A percentile compares a stretch with the other conserved stretches of the same genome.
Evolutionary conservation across 202 grass and related monocot species (phyloP).

Genomic region (Panicum hallii): DNA sequence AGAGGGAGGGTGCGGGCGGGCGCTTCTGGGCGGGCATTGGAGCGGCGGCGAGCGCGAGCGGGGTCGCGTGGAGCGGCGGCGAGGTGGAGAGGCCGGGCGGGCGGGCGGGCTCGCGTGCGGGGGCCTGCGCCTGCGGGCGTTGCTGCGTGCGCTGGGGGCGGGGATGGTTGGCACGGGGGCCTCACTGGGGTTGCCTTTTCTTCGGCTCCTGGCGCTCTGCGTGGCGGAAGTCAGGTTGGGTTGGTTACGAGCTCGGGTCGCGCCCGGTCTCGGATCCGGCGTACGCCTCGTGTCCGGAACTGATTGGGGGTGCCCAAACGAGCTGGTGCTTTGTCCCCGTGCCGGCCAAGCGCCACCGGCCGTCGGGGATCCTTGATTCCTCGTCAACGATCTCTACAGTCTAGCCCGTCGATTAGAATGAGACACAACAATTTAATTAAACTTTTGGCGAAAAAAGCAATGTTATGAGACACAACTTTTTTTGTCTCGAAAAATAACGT

Average conservation of each 20-base stretch:
- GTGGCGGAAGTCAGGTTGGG: background rate
- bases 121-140: background rate
- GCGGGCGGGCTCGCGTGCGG: background rate
- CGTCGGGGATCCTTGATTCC: too few species aligned
- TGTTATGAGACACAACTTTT: too few species aligned
- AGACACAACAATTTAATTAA: too few species aligned
- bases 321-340: background rate
- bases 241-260: background rate
- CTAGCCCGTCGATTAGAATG: too few species aligned
- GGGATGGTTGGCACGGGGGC: constrained; percentile 1
- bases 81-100: background rate
- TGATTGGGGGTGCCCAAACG: background rate
- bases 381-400: too few species aligned
- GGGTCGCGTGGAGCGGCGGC: constrained; percentile 20
- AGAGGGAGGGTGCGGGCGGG: background rate
- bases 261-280: background rate
- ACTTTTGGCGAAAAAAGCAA: too few species aligned
- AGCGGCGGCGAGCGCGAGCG: background rate
- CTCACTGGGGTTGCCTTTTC: background rate
- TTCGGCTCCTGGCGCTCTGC: background rate
- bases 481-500: too few species aligned
- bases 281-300: background rate
- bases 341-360: background rate
- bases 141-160: constrained; percentile 18
- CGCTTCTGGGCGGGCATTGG: constrained; percentile 52